phyloP scores from a whole-genome alignment of 2,329 filamentous ascomycete species.

The Fusarium beomiforme region DNA sequence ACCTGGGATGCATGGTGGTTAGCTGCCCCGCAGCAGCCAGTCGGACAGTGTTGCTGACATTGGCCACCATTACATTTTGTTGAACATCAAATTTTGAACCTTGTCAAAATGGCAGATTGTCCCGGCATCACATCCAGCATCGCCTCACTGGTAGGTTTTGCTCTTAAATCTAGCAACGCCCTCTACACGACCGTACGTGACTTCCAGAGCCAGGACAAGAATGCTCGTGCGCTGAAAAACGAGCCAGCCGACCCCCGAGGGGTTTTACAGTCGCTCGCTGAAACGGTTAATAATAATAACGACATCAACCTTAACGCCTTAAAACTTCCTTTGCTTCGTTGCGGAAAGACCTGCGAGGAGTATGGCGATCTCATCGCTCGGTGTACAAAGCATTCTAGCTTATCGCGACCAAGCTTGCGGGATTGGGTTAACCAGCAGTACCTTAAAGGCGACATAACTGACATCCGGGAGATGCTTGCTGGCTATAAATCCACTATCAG shows the following conservation, averaged over 20 bases:
- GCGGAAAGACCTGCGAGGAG: slow-evolving; percentile 54
- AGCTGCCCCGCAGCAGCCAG: too few species aligned
- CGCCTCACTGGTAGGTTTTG: background rate
- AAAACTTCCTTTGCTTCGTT: slow-evolving; percentile 51
- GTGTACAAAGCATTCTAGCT: slow-evolving; percentile 49
- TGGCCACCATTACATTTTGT: too few species aligned
- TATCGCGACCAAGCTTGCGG: slow-evolving; percentile 51
- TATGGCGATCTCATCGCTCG: slow-evolving; percentile 49
- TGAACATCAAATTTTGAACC: too few species aligned
- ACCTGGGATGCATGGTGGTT: too few species aligned
- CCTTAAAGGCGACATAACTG: slow-evolving; percentile 54
- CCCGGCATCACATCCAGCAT: too few species aligned
- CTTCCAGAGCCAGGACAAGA: slow-evolving; percentile 28
- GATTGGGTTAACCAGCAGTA: slow-evolving; percentile 56
- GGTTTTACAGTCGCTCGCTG: slow-evolving; percentile 48
- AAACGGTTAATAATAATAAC: slow-evolving; percentile 25
- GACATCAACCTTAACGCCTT: slow-evolving; percentile 22
- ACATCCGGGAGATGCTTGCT: slow-evolving; percentile 51
- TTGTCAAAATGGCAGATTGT: too few species aligned
- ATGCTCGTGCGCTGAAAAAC: slow-evolving; percentile 52
- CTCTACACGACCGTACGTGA: slow-evolving; percentile 21
- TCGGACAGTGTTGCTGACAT: too few species aligned
- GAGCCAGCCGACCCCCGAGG: slow-evolving; percentile 52
- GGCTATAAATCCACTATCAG: slow-evolving; percentile 49
- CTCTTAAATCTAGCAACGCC: slow-evolving; percentile 22